Base-by-base conservation (phyloP, 495 filamentous ascomycete genomes). In the Trypethelium eluteriae region DNA sequence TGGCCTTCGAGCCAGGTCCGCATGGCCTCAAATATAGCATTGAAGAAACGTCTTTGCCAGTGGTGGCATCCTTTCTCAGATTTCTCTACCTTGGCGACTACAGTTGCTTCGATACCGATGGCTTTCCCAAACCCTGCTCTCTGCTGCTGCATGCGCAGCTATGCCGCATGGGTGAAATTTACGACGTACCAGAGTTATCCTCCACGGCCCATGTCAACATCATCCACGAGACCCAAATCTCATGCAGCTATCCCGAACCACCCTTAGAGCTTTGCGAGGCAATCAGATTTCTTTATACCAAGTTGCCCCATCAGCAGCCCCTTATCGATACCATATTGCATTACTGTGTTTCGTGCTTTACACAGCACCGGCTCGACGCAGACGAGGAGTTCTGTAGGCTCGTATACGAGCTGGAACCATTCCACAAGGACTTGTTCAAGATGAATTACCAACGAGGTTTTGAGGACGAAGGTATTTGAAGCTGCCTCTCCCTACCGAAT, bases 271-370 rank as follows among this genome's bases (percentile, higher is more conserved):
- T 78, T 1, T 76, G 71, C 53, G 65, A 57, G 50, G 71, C 70
- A n/a, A 74, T 76, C 41, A 44, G 64, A 0, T 78, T 70, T 65
- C 49, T 74, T 35, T 78, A 76, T 66, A 49, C 62, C 64, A 64
- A 76, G 36, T 67, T 74, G 6, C 34, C 32, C 11, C 41, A 66
- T 16, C 63, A 74, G 9, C 62, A 71, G 39, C 32, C 47, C 2
- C 57, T 78, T 3, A 62, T 74, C 11, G 70, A 76, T 18, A 66
- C 69, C 0, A 69, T 78, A 12, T 38, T 74, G 35, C 68, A 74
- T 47, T 78, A 75, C 68, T 78, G 74, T 62, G 66, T 76, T 38
- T 62, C 62, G n/a, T 67, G 64, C 25, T 78, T 78, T 67, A 34
- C 59, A 10, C 49, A 70, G 16, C 74, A 76, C 53, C 32, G 62